phyloP scores from a whole-genome alignment of 148 eudicot species.

The Rhododendron williamsianum region DNA sequence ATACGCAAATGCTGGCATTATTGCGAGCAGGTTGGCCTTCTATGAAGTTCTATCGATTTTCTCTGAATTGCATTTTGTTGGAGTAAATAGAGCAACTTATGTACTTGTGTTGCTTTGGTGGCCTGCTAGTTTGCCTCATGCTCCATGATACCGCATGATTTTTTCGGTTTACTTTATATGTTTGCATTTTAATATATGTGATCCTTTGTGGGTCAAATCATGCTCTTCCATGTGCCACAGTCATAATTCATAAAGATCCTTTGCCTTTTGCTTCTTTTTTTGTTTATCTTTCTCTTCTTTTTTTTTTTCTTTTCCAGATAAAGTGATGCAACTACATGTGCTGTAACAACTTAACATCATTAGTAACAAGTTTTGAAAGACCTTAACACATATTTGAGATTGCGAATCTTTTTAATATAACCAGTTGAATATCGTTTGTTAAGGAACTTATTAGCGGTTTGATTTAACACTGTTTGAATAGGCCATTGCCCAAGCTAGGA shows the following conservation, averaged over 20 bases:
- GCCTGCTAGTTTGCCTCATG: background rate
- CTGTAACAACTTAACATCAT: background rate
- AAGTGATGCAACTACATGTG: background rate
- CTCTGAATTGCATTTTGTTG: background rate
- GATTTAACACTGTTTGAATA: constrained; percentile 12
- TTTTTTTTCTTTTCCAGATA: background rate
- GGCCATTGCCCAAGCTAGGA: constrained; percentile 99
- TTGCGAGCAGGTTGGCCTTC: constrained; percentile 80
- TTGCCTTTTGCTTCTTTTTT: constrained; percentile 10
- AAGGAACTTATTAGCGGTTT: background rate
- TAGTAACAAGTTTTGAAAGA: background rate
- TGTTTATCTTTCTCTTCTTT: background rate
- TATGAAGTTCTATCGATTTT: background rate
- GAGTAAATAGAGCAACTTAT: background rate
- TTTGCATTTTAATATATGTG: background rate
- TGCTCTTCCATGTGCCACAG: constrained; percentile 8
- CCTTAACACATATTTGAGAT: background rate
- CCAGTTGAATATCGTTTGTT: background rate
- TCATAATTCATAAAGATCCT: background rate
- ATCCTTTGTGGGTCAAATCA: constrained; percentile 8
- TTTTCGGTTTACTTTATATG: background rate
- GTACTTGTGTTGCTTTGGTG: background rate
- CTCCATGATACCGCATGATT: background rate
- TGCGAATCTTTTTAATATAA: background rate
- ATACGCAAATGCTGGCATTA: constrained; percentile 91